Conservation (phyloP, 768 basidiomycete species). For the Kwoniella dendrophila region DNA sequence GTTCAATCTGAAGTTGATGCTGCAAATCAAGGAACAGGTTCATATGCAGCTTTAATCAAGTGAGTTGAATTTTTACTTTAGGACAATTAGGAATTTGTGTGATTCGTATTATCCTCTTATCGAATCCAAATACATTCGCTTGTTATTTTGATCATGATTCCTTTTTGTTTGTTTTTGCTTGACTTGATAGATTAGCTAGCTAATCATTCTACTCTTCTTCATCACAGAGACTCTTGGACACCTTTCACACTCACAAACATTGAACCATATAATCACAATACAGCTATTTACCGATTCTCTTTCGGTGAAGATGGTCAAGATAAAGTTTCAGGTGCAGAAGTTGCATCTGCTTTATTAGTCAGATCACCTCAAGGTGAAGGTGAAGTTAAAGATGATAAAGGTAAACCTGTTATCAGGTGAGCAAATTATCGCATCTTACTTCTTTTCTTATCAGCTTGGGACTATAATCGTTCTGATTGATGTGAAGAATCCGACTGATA, state of each 20-base stretch:
- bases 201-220: background rate
- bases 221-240: constrained; percentile 48
- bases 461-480: too few relatives aligned
- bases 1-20: constrained; percentile 23
- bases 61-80: too few relatives aligned
- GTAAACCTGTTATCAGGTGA: constrained; percentile 76
- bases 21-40: constrained; percentile 11
- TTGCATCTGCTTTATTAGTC: constrained; percentile 63
- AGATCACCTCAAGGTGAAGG: constrained; percentile 61
- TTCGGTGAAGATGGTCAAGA: constrained; percentile 60
- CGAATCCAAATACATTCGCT: too few relatives aligned
- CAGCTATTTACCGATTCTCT: constrained; percentile 76
- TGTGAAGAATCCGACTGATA: too few relatives aligned
- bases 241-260: constrained; percentile 78
- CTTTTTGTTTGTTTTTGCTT: too few relatives aligned
- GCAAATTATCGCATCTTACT: constrained; percentile 1
- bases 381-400: constrained; percentile 61
- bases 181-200: too few relatives aligned
- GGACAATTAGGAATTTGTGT: too few relatives aligned
- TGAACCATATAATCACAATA: constrained; percentile 91
- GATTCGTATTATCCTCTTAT: too few relatives aligned
- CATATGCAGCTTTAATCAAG: constrained; percentile 22
- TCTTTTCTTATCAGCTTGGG: too few relatives aligned
- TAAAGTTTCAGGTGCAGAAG: constrained; percentile 44
- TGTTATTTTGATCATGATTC: too few relatives aligned